phyloP scores from a whole-genome alignment of 352 stramenopile species.

The Globisporangium polare region DNA sequence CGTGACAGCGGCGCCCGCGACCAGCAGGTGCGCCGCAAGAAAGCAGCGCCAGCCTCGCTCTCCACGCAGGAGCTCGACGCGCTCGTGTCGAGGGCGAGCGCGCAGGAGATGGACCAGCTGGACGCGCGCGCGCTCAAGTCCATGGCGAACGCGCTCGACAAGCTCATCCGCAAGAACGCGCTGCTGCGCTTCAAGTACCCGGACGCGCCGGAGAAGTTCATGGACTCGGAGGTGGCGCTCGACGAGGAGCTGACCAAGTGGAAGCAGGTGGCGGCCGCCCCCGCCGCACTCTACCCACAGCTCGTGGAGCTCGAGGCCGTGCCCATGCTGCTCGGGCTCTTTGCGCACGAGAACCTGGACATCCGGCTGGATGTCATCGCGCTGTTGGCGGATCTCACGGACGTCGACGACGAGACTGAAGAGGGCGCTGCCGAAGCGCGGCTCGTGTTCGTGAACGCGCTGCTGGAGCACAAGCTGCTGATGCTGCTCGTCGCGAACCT shows the following conservation, averaged over 20 bases:
- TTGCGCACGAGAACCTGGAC: constrained; percentile 83
- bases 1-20: neutral
- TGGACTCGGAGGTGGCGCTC: constrained; percentile 78
- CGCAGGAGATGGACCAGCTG: constrained; percentile 43
- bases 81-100: constrained; percentile 40
- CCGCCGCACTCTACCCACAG: constrained; percentile 49
- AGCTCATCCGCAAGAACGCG: constrained; percentile 74
- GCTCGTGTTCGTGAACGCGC: constrained; percentile 37
- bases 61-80: constrained; percentile 35
- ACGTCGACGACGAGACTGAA: constrained; percentile 39
- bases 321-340: constrained; percentile 67
- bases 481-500: constrained; percentile 45
- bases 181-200: constrained; percentile 74
- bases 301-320: constrained; percentile 63
- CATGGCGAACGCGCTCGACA: constrained; percentile 62
- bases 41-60: constrained; percentile 6
- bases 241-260: constrained; percentile 51
- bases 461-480: constrained; percentile 63
- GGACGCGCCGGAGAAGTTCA: constrained; percentile 74
- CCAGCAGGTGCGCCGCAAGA: constrained; percentile 5
- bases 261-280: constrained; percentile 55
- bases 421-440: constrained; percentile 35
- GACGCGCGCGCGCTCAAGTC: constrained; percentile 73
- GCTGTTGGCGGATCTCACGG: constrained; percentile 69
- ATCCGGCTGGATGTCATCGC: constrained; percentile 50